These are phyloP conservation scores for Nephelium lappaceum DNA, from an alignment of 345 rosid species.

Conservation along the genomic window DNA sequence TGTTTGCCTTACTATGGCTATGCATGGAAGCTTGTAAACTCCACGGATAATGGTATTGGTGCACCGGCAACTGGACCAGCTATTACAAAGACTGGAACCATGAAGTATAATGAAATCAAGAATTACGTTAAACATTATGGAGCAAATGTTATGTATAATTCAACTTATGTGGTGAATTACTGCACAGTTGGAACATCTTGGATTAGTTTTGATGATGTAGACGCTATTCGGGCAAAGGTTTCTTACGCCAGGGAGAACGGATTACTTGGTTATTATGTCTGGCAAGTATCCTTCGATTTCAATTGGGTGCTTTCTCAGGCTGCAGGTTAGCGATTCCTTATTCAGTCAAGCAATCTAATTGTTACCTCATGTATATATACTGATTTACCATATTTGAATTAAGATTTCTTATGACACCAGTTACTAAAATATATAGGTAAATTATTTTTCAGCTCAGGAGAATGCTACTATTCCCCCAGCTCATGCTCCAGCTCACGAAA, in stretches of 20 bases:
- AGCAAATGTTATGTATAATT: slow-evolving; percentile 27
- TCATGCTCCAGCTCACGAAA: too few species aligned
- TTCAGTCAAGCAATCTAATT: too few species aligned
- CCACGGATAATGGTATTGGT: not conserved
- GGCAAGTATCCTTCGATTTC: slow-evolving; percentile 34
- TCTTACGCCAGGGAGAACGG: slow-evolving; percentile 41
- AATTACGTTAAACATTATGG: slow-evolving; percentile 34
- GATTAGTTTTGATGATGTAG: slow-evolving; percentile 53
- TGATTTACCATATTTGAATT: too few species aligned
- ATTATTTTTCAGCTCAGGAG: too few species aligned
- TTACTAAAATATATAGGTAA: too few species aligned
- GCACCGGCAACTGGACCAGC: slow-evolving; percentile 20
- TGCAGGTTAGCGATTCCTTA: slow-evolving; percentile 25
- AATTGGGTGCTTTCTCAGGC: slow-evolving; percentile 45
- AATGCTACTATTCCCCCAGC: too few species aligned
- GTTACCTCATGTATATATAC: too few species aligned
- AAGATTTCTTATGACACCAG: too few species aligned
- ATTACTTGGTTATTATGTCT: slow-evolving; percentile 43
- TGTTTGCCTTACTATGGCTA: slow-evolving; percentile 37
- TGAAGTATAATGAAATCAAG: slow-evolving; percentile 28
- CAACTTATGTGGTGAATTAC: slow-evolving; percentile 36
- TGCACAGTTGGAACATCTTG: slow-evolving; percentile 28
- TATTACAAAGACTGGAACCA: slow-evolving; percentile 13
- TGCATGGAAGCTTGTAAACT: slow-evolving; percentile 29
- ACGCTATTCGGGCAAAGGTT: slow-evolving; percentile 39